Base-by-base conservation (phyloP, 2,329 filamentous ascomycete genomes). In the Pezicula rhizophila region DNA sequence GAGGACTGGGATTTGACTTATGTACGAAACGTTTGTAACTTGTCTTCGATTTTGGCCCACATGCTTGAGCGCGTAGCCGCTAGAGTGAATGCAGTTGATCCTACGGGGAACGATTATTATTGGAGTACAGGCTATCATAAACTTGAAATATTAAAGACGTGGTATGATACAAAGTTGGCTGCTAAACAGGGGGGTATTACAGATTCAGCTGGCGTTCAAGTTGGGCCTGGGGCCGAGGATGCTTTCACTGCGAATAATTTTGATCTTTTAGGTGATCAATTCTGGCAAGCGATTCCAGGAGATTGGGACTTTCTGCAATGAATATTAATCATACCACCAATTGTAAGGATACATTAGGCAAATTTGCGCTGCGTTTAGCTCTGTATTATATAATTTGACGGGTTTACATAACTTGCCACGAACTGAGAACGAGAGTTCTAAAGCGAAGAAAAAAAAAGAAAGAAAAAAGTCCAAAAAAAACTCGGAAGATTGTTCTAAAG, bases 1-100 rank as follows among this genome's bases (percentile, higher is more conserved):
- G 51, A 52, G 5, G 51, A 50, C 20, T 52, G 51, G 51, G 38
- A 52, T 33, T 11, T n/a, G n/a, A 42, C 23, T 17, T 20, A 42
- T 35, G 37, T 46, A 12, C 40, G 40, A 15, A 28, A 6, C 20
- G 25, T 25, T 26, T 15, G 10, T 4, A 20, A 42, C 23, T 28
- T 42, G 15, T 11, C n/a, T 5, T 8, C n/a, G 8, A 26, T 42
- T 25, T 25, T 42, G 25, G 20, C 23, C 14, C 40, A 23, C 2
- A 14, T 42, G 20, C n/a, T 26, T 15, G 25, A n/a, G 8, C 18
- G 40, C 10, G n/a, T 15, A 25, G 25, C 8, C 12, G 11, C 3
- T 12, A 42, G 23, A 8, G 11, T 25, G 20, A 10, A 14, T 5
- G 12, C 10, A 12, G 15, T 25, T 11, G 20, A 26, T 26, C 20